Evolutionary conservation across 371 early-diverging fungal species (phyloP).

Genomic region (Rhizopus microsporus): DNA sequence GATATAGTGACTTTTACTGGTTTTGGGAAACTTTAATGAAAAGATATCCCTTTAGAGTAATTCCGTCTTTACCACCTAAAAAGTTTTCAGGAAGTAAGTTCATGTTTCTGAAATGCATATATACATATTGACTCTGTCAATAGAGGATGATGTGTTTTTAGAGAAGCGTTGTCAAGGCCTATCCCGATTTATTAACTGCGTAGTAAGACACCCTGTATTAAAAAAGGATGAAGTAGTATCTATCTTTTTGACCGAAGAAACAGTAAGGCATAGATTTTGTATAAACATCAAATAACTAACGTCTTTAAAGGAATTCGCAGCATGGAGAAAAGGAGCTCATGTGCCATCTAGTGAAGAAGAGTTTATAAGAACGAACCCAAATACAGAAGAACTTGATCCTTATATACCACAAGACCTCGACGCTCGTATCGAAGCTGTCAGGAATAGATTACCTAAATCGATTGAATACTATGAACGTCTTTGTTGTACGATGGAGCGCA

Average conservation of each 20-base stretch:
- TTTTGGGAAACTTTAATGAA: conserved; percentile 40
- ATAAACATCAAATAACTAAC: neutral
- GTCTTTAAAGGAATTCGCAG: conserved; percentile 25
- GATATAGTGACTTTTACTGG: conserved; percentile 55
- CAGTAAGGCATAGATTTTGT: conserved; percentile 41
- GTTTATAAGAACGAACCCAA: conserved; percentile 29
- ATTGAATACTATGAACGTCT: conserved; percentile 59
- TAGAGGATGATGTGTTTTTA: conserved; percentile 68
- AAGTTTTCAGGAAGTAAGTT: conserved; percentile 45
- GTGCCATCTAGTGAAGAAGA: conserved; percentile 44
- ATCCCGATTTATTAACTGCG: conserved; percentile 67
- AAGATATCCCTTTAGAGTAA: conserved; percentile 44
- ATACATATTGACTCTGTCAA: conserved; percentile 1
- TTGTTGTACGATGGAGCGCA: conserved; percentile 57
- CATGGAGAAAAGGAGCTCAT: conserved; percentile 43
- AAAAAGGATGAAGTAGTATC: conserved; percentile 63
- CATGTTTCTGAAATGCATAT: neutral
- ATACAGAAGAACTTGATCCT: conserved; percentile 26
- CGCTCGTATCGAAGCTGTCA: conserved; percentile 32
- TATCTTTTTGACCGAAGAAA: conserved; percentile 66
- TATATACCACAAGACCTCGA: conserved; percentile 46
- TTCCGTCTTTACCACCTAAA: conserved; percentile 50
- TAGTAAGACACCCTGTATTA: conserved; percentile 75
- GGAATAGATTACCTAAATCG: conserved; percentile 29
- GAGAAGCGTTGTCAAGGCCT: conserved; percentile 71